Percentiles rank a stretch among this genome's conserved stretches.
These are phyloP conservation scores for Vigna unguiculata DNA, from an alignment of 306 rosid species.

Conservation along the genomic window DNA sequence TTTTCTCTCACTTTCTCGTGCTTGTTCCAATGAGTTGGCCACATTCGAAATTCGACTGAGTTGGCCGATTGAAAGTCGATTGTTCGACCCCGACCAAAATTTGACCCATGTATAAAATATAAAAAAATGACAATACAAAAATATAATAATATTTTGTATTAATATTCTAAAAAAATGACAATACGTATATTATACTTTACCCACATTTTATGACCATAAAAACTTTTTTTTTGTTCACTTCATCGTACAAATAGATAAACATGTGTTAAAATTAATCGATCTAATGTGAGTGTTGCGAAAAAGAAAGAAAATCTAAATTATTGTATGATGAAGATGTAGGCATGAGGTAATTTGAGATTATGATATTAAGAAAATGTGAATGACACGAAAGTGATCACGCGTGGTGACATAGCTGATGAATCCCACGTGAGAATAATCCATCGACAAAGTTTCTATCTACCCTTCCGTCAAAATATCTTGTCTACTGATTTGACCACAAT, in stretches of 20 bases:
- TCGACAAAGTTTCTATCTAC: slow-evolving; percentile 18
- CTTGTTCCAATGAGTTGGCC: no score
- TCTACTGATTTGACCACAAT: slow-evolving; percentile 1
- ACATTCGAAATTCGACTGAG: no score
- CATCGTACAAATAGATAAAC: background rate
- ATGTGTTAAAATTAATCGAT: background rate
- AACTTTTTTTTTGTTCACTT: background rate
- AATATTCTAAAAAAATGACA: no score
- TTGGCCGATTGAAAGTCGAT: no score
- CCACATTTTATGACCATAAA: background rate
- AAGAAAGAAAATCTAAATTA: background rate
- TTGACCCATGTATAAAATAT: no score
- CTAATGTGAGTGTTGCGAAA: background rate
- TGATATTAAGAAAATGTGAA: slow-evolving; percentile 18
- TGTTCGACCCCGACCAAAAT: no score
- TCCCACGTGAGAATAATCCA: slow-evolving; percentile 1
- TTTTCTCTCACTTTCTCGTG: no score
- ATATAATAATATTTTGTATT: no score
- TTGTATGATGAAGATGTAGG: background rate
- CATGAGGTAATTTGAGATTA: slow-evolving; percentile 28
- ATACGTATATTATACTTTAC: no score
- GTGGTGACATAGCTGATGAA: slow-evolving; percentile 12
- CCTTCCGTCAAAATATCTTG: slow-evolving; percentile 33
- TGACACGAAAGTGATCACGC: slow-evolving; percentile 33
- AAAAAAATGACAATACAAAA: no score